Evolutionary conservation across 805 yeast species (phyloP).

Genomic region (Wickerhamiella bombiphila): DNA sequence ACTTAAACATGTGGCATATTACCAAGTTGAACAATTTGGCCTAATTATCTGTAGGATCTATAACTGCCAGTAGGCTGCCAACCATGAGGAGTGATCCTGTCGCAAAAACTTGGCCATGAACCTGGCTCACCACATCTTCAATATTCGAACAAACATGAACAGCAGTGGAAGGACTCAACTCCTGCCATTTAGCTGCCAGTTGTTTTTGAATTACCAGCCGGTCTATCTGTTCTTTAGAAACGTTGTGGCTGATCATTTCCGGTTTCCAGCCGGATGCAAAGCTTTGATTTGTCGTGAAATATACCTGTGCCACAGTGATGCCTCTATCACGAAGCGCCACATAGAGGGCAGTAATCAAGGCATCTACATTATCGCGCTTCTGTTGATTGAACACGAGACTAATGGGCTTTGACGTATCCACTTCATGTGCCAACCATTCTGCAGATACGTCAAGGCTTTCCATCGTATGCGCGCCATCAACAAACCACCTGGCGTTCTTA

Average conservation of each 20-base stretch:
- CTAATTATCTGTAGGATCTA: conserved; percentile 31
- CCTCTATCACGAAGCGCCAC: conserved; percentile 19
- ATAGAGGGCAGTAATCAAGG: conserved; percentile 33
- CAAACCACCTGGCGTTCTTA: conserved; percentile 50
- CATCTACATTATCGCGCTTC: conserved; percentile 63
- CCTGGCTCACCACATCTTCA: conserved; percentile 49
- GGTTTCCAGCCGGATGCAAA: conserved; percentile 69
- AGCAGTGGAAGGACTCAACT: conserved; percentile 29
- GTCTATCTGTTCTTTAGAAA: conserved; percentile 63
- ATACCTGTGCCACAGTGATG: conserved; percentile 25
- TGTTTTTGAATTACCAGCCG: conserved; percentile 66
- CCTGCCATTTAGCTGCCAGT: conserved; percentile 56
- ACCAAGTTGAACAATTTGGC: not conserved
- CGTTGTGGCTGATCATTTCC: conserved; percentile 77
- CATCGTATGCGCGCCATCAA: conserved; percentile 93
- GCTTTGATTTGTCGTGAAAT: conserved; percentile 85
- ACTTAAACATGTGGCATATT: not conserved
- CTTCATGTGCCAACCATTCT: conserved; percentile 46
- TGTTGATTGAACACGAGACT: conserved; percentile 86
- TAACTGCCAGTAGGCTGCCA: conserved; percentile 81
- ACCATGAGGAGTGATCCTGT: conserved; percentile 90
- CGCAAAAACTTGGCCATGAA: conserved; percentile 54
- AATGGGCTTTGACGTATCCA: conserved; percentile 18
- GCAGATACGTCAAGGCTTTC: conserved; percentile 80
- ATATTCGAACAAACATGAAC: conserved; percentile 52